Conservation (phyloP, 1,284 basidiomycete genomes). For the Irpex sp. region DNA sequence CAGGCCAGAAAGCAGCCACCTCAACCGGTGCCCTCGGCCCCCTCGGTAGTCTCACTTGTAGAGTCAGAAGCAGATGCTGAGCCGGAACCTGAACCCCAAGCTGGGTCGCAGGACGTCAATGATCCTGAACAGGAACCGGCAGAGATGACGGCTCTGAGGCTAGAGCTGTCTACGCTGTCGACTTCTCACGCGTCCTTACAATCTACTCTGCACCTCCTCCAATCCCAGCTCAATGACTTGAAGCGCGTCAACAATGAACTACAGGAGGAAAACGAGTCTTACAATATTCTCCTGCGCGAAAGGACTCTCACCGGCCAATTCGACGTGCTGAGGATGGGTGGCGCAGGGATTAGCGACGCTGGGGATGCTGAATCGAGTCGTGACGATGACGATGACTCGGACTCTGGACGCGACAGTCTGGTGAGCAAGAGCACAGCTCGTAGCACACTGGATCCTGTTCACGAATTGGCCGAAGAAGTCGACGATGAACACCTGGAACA, state of each 20-base stretch:
- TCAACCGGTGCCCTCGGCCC: constrained; percentile 24
- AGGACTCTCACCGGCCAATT: constrained; percentile 86
- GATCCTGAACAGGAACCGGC: constrained; percentile 73
- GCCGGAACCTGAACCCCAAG: constrained; percentile 29
- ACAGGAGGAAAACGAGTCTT: constrained; percentile 93
- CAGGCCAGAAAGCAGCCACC: constrained; percentile 55
- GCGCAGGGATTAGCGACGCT: constrained; percentile 36
- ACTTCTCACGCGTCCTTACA: constrained; percentile 78
- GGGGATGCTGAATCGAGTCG: constrained; percentile 23
- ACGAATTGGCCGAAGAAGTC: constrained; percentile 24
- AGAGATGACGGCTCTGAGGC: constrained; percentile 75
- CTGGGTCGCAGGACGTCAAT: constrained; percentile 38
- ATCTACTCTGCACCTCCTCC: constrained; percentile 70
- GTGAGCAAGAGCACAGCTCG: constrained; percentile 42
- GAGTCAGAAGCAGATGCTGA: constrained; percentile 38
- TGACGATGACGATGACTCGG: constrained; percentile 26
- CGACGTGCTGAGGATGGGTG: constrained; percentile 66
- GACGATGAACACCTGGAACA: constrained; percentile 49
- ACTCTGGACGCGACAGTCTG: constrained; percentile 38
- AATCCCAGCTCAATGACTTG: constrained; percentile 72
- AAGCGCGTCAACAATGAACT: constrained; percentile 78
- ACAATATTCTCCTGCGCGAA: constrained; percentile 88
- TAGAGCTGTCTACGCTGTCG: constrained; percentile 78
- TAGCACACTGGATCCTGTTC: constrained; percentile 40
- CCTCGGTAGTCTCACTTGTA: constrained; percentile 34